These are phyloP conservation scores for Ophiognomonia clavigignenti-juglandacearum DNA, from an alignment of 2,329 filamentous ascomycete species.

Conservation along the genomic window DNA sequence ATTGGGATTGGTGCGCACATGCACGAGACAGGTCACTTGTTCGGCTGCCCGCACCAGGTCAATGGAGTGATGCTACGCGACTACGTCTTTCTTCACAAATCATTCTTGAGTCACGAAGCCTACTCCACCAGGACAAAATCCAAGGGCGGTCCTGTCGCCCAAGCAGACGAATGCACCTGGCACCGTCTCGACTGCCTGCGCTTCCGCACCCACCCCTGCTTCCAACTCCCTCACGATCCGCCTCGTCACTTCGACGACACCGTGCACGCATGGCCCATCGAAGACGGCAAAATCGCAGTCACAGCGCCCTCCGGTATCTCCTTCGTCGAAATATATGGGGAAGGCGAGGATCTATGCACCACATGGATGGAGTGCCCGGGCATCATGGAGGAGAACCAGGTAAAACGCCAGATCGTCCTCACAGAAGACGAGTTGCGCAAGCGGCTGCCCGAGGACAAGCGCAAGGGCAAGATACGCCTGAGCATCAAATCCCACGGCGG, in stretches of 20 bases:
- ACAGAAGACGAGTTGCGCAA: conserved; percentile 70
- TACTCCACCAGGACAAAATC: conserved; percentile 84
- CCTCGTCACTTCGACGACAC: conserved; percentile 62
- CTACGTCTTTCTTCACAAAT: conserved; percentile 78
- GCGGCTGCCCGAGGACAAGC: conserved; percentile 66
- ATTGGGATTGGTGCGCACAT: conserved; percentile 91
- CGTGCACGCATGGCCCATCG: conserved; percentile 81
- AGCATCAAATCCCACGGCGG: conserved; percentile 73
- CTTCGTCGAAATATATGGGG: conserved; percentile 76
- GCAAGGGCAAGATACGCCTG: conserved; percentile 65
- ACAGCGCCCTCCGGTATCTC: conserved; percentile 78
- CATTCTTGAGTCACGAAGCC: conserved; percentile 75
- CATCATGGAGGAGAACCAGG: conserved; percentile 32
- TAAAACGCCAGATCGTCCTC: conserved; percentile 66
- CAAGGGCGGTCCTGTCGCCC: conserved; percentile 69
- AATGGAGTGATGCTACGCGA: conserved; percentile 89
- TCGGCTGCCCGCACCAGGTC: conserved; percentile 87
- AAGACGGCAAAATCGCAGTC: conserved; percentile 69
- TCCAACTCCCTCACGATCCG: conserved; percentile 74
- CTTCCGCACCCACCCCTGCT: conserved; percentile 87
- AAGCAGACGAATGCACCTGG: conserved; percentile 84
- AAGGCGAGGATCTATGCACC: conserved; percentile 76
- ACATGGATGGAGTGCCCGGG: conserved; percentile 76
- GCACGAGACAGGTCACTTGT: conserved; percentile 84
- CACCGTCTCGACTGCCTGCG: conserved; percentile 84